Conservation (phyloP, 306 rosid genomes). For the Purshia tridentata region DNA sequence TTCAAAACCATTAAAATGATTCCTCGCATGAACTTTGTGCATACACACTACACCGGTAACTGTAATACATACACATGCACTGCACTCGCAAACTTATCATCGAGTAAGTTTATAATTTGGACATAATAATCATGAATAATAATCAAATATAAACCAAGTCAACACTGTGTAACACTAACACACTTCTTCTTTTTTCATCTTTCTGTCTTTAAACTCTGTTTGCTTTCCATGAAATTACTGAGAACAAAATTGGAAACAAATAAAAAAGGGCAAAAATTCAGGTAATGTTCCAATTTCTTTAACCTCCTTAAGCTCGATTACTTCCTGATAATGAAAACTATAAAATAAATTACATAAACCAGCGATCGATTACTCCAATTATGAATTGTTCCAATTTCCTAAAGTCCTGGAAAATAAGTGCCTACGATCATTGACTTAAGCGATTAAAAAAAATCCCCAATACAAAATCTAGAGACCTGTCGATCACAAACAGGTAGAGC, state of each 20-base stretch:
- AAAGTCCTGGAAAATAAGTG: not conserved
- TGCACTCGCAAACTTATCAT: not conserved
- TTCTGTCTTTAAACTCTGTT: not conserved
- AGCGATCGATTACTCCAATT: not conserved
- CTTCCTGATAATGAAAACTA: not conserved
- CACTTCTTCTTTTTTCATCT: not conserved
- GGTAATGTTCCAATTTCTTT: too few relatives aligned
- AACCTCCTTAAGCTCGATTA: conserved; percentile 12
- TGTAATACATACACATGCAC: not conserved
- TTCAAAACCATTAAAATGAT: not conserved
- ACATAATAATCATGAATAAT: not conserved
- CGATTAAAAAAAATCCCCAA: not conserved
- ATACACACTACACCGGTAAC: not conserved
- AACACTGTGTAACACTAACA: not conserved
- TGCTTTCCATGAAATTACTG: not conserved
- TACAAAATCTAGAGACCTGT: not conserved
- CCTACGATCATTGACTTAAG: not conserved
- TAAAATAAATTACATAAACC: not conserved
- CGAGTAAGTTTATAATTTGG: not conserved
- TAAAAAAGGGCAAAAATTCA: not conserved
- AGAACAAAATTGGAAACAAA: not conserved
- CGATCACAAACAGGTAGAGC: not conserved
- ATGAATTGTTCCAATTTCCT: not conserved
- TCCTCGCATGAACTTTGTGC: not conserved
- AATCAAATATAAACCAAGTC: not conserved